Evolutionary conservation across 2,329 filamentous ascomycete genomes (phyloP).

Genomic region (Zymoseptoria ardabiliae): DNA sequence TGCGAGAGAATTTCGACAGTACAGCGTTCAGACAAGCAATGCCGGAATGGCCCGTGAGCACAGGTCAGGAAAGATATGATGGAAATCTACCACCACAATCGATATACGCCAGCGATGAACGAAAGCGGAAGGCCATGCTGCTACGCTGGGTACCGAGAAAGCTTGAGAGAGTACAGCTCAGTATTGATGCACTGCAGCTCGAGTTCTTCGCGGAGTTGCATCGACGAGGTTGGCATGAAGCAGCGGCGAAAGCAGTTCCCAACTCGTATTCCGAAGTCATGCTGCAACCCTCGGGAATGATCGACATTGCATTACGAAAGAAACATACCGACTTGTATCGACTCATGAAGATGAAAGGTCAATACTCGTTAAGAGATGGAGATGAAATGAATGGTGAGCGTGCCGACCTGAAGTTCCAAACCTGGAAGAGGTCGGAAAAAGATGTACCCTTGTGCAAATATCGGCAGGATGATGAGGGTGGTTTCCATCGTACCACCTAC

Average conservation of each 20-base stretch:
- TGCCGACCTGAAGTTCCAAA: neutral
- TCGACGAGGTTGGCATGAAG: constrained; percentile 6
- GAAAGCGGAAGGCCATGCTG: constrained; percentile 26
- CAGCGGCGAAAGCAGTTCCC: constrained; percentile 20
- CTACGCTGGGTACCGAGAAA: constrained; percentile 37
- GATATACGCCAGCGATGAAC: constrained; percentile 34
- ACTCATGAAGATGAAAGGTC: neutral
- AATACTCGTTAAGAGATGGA: neutral
- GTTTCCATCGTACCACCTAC: constrained; percentile 23
- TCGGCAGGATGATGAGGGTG: constrained; percentile 32
- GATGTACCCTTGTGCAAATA: constrained; percentile 26
- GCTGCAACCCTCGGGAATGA: neutral
- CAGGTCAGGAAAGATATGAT: constrained; percentile 23
- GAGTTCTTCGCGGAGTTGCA: constrained; percentile 27
- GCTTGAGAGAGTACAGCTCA: constrained; percentile 34
- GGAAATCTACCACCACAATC: constrained; percentile 37
- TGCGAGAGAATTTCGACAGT: constrained; percentile 11
- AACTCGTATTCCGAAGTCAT: constrained; percentile 16
- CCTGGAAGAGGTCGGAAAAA: neutral
- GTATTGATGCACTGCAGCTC: constrained; percentile 35
- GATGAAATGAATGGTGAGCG: neutral
- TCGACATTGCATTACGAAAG: constrained; percentile 1
- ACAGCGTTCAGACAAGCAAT: constrained; percentile 2
- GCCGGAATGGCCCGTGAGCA: constrained; percentile 35
- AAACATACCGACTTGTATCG: constrained; percentile 1